Base-by-base conservation (phyloP, 31 red algal species). In the Porphyra umbilicalis region DNA sequence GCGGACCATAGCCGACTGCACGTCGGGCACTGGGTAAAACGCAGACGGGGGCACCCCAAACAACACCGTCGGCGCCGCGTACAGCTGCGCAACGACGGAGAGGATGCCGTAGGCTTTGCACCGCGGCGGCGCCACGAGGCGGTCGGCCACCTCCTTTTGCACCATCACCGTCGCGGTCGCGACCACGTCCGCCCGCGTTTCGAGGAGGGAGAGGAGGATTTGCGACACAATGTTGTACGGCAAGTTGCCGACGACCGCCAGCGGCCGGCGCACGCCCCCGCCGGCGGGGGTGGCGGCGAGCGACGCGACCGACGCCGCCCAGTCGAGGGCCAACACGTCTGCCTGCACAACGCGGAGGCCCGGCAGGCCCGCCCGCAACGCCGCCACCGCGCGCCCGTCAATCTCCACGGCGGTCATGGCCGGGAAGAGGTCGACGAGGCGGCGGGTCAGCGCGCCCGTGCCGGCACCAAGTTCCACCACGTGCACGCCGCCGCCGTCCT, bases 171-270 rank as follows among this genome's bases (percentile, higher is more conserved):
- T 76, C n/a, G 95, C 95, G 38, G 85, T 42, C 74, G 39, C 75
- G 16, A 94, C 76, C 36, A 85, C 57, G 25, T 87, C 81, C 34
- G 75, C 80, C 11, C 85, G 90, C 32, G 87, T 83, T 78, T 98
- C 92, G 16, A 98, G 75, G 75, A 93, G 79, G 34, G 85, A 80
- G 71, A 98, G 92, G 39, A 98, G 57, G 35, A 98, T 98, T 77
- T 93, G 91, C 20, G 88, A 88, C 74, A 92, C 88, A 39, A 98
- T 98, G 68, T 98, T 92, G 86, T 98, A 98, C 34, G 92, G 95
- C 20, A 97, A 85, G 80, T 97, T 97, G n/a, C 95, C 95, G 35
- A 97, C 87, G 6, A 97, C 82, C 32, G 91, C 88, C 33, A 98
- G 83, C 57, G 57, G 57, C 57, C 57, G 57, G 6, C 33, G 38